Conservation (phyloP, 2,329 filamentous ascomycete species). For the Hypoxylon sp. region DNA sequence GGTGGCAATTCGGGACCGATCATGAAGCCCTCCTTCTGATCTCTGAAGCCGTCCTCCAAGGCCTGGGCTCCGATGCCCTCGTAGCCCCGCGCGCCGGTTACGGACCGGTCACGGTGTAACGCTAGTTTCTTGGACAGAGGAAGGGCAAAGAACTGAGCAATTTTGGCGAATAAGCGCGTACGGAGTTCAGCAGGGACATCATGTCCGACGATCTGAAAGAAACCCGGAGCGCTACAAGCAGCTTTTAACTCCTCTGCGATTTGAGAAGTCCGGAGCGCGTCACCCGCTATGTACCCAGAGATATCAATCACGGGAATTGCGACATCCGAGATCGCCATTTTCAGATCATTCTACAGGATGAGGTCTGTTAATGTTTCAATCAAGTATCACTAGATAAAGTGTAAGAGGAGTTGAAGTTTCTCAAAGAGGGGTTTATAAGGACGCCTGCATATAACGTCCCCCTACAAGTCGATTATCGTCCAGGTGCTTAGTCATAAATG, state of each 20-base stretch:
- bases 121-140: constrained; percentile 47
- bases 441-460: not conserved
- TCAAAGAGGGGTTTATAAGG: not conserved
- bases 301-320: constrained; percentile 50
- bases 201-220: constrained; percentile 55
- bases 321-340: constrained; percentile 21
- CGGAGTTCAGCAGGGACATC: constrained; percentile 48
- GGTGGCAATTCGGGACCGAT: constrained; percentile 46
- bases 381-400: not conserved
- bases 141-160: constrained; percentile 51
- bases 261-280: constrained; percentile 20
- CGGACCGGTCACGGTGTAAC: constrained; percentile 41
- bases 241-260: constrained; percentile 31
- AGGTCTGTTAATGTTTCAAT: not conserved
- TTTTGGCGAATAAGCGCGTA: constrained; percentile 44
- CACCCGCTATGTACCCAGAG: constrained; percentile 42
- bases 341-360: not conserved
- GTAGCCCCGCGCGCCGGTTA: constrained; percentile 47
- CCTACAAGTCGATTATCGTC: not conserved
- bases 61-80: constrained; percentile 45
- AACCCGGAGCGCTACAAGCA: constrained; percentile 49
- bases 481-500: not conserved
- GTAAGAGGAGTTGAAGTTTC: not conserved
- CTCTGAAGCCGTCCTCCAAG: constrained; percentile 45
- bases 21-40: constrained; percentile 54